Base-by-base conservation (phyloP, 2,329 filamentous ascomycete genomes). In the Neoscytalidium dimidiatum region DNA sequence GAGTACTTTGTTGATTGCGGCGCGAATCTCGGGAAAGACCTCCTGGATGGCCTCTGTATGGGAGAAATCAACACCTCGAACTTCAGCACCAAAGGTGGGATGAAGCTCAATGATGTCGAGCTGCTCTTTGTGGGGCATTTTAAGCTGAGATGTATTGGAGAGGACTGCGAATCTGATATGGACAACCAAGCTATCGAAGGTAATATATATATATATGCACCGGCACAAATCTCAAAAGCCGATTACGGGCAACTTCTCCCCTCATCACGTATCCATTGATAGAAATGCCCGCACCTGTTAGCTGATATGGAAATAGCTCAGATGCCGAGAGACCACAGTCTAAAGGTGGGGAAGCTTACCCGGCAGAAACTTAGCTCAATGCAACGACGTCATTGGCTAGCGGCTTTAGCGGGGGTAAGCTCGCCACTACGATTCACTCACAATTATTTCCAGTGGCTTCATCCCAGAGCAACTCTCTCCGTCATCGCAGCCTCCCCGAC, bases 81-180 rank as follows among this genome's bases (percentile, higher is more conserved):
- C 69, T 63, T 80, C 77, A 6, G 77, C 77, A 4, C 69, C 78
- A 67, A 79, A 79, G 21, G 66, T 80, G 2, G 75, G 73, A 64
- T 76, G 74, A 13, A 80, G 70, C 41, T 74, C 68, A 35, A 69
- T 76, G 65, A 78, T 60, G 13, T 69, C 65, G 64, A 80, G 74
- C 44, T 33, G n/a, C 9, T 61, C 41, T n/a, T 61, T 46, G 44
- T 61, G 64, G 17, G 57, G 57, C 57, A 33, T 64, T 29, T 8
- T 51, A n/a, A 4, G 21, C 3, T 3, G 19, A 17, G n/a, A 21
- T 14, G 19, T 17, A 19, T 26, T 9, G 31, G 2, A 38, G 51
- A 38, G 17, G 11, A 14, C 19, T 26, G 13, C n/a, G 17, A n/a
- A 21, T 17, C n/a, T n/a, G n/a, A n/a, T n/a, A n/a, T n/a, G n/a